Conservation (phyloP, 108 stramenopile species). For the Ochromonas danica region DNA sequence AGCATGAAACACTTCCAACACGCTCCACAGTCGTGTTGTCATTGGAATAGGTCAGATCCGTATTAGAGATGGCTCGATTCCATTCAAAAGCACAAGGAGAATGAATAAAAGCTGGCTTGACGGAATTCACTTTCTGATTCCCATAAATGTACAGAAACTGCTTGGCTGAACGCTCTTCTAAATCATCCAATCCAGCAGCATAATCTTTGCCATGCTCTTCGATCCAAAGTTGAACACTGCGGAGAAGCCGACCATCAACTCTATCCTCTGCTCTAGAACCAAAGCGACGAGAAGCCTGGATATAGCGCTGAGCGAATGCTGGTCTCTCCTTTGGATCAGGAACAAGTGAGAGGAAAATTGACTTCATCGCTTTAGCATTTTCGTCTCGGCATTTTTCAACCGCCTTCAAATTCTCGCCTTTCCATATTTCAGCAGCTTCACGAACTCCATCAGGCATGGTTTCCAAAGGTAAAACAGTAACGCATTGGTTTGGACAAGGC, state of each 20-base stretch:
- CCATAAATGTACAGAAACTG: constrained; percentile 19
- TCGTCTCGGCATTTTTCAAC: not conserved
- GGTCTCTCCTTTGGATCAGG: not conserved
- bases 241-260: not conserved
- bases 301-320: not conserved
- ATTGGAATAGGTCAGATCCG: not conserved
- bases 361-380: not conserved
- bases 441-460: not conserved
- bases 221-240: not conserved
- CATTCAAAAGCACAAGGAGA: not conserved
- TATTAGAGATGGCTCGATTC: not conserved
- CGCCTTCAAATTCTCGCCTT: not conserved
- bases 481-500: not conserved
- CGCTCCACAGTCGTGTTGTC: not conserved
- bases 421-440: constrained; percentile 17
- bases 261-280: not conserved
- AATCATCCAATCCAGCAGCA: not conserved
- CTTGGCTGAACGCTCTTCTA: not conserved
- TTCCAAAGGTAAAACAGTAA: not conserved
- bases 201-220: not conserved
- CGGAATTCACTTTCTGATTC: not conserved
- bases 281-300: not conserved
- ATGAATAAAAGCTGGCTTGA: not conserved
- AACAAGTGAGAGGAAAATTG: not conserved
- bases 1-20: constrained; percentile 5